These are phyloP conservation scores for Secale cereale DNA, from an alignment of 176 grass and related monocot species.

Conservation along the genomic window DNA sequence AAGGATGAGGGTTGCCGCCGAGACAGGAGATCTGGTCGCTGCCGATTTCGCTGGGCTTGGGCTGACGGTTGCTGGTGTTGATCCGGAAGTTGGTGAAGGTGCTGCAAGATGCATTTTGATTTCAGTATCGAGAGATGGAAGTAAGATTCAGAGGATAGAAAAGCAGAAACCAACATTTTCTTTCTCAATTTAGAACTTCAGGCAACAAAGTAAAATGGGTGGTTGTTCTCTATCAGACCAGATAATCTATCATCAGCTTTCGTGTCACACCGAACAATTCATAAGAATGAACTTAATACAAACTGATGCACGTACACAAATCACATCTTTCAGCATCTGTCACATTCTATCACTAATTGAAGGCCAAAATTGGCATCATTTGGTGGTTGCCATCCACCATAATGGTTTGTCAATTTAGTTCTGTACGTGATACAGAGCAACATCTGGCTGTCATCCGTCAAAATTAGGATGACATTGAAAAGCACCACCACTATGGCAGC, in stretches of 20 bases:
- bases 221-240: not conserved
- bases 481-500: not conserved
- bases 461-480: not conserved
- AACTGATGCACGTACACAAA: not conserved
- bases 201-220: not conserved
- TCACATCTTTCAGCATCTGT: not conserved
- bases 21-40: not conserved
- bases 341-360: not conserved
- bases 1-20: not conserved
- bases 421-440: not conserved
- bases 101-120: constrained; percentile 22
- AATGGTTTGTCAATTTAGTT: not conserved
- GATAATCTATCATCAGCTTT: not conserved
- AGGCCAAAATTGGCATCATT: not conserved
- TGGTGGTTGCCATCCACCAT: not conserved
- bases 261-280: not conserved
- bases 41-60: constrained; percentile 10
- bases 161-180: not conserved
- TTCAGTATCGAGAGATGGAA: not conserved
- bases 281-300: not conserved
- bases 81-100: constrained; percentile 23
- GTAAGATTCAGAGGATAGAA: not conserved
- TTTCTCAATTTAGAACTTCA: not conserved
- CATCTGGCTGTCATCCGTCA: not conserved
- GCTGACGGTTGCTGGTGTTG: not conserved